phyloP scores from a whole-genome alignment of 2,329 filamentous ascomycete genomes.

The Botrytis elliptica region DNA sequence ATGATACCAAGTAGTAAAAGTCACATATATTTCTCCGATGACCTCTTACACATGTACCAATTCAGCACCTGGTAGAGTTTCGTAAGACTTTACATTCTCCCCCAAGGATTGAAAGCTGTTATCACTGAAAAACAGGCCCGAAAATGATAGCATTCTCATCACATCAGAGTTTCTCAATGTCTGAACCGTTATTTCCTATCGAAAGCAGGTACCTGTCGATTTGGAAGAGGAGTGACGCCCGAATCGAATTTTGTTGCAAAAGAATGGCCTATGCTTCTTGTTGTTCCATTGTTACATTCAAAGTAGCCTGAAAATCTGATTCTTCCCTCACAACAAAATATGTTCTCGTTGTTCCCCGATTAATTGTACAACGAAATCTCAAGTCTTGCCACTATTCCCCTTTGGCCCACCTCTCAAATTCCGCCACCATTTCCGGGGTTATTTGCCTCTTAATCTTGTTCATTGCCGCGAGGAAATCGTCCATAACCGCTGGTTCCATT shows the following conservation, averaged over 20 bases:
- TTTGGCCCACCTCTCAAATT: slow-evolving; percentile 47
- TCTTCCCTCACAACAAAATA: too few species aligned
- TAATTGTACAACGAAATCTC: background rate
- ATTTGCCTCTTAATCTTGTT: slow-evolving; percentile 55
- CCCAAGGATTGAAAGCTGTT: background rate
- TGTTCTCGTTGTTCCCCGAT: background rate
- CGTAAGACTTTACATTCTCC: background rate
- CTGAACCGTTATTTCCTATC: background rate
- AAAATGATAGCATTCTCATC: background rate
- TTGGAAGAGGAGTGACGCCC: background rate
- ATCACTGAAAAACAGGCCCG: background rate
- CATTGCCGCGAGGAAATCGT: slow-evolving; percentile 48
- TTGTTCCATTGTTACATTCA: background rate
- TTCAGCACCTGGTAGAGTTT: background rate
- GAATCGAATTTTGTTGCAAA: background rate
- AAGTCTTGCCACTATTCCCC: background rate
- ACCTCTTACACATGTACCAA: background rate
- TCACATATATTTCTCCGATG: background rate
- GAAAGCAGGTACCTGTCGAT: background rate
- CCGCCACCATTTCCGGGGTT: slow-evolving; percentile 55
- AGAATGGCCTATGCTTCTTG: background rate
- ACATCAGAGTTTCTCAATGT: background rate
- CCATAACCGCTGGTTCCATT: slow-evolving; percentile 45
- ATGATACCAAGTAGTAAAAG: background rate
- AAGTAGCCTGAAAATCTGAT: background rate